Conservation (phyloP, 164 flowering plant genomes). For the Stephania yunnanensis region DNA sequence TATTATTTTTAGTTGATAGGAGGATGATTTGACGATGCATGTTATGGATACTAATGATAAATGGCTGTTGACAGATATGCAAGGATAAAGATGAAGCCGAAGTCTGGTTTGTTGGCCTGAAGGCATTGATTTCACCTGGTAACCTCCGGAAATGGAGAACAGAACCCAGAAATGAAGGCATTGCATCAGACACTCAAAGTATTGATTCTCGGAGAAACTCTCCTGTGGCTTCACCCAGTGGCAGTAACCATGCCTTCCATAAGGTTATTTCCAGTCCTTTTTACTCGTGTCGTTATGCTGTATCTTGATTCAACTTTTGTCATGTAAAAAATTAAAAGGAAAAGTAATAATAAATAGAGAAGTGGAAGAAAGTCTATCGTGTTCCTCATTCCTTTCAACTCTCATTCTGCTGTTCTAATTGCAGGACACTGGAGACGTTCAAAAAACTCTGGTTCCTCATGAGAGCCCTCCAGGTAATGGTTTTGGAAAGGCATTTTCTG, state of each 20-base stretch:
- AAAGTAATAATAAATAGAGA: not conserved
- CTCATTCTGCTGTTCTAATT: constrained; percentile 10
- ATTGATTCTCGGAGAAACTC: constrained; percentile 29
- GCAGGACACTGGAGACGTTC: constrained; percentile 61
- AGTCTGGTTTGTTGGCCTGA: constrained; percentile 88
- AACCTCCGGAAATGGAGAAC: constrained; percentile 37
- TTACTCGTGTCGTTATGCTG: not conserved
- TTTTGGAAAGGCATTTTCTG: constrained; percentile 72
- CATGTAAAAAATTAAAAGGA: not conserved
- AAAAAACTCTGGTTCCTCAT: constrained; percentile 25
- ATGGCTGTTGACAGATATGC: constrained; percentile 58
- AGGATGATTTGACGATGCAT: not conserved
- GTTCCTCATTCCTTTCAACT: not conserved
- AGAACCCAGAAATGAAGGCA: constrained; percentile 40
- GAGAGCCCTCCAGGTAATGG: constrained; percentile 45
- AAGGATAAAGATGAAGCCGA: constrained; percentile 97
- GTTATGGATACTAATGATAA: not conserved
- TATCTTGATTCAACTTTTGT: not conserved
- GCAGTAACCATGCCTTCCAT: constrained; percentile 21
- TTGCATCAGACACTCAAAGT: constrained; percentile 44
- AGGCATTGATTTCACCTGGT: constrained; percentile 59
- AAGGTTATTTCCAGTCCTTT: constrained; percentile 17
- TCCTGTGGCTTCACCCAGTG: constrained; percentile 35
- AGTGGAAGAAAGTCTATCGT: not conserved
- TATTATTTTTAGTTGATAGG: not conserved